phyloP scores from a whole-genome alignment of 306 rosid genomes.

The cucumber (Cucumis sativus) region DNA sequence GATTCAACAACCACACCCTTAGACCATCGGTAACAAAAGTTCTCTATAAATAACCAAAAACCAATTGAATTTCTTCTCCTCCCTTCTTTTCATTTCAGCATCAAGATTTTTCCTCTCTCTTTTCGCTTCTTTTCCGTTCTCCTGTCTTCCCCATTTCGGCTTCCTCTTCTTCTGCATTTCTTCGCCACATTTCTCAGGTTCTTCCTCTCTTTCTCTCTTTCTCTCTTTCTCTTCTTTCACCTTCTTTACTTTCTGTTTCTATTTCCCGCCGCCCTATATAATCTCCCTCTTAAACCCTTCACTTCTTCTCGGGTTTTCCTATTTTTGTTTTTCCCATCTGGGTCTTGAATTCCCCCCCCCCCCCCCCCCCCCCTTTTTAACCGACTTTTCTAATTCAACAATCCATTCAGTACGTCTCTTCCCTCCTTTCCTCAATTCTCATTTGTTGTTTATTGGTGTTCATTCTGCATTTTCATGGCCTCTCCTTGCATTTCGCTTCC shows the following conservation, averaged over 20 bases:
- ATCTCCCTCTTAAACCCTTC: neutral
- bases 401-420: neutral
- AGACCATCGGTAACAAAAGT: neutral
- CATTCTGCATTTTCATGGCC: slow-evolving; percentile 14
- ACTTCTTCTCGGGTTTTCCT: neutral
- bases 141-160: neutral
- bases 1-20: slow-evolving; percentile 9
- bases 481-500: neutral
- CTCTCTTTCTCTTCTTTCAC: slow-evolving; percentile 11
- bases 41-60: slow-evolving; percentile 9
- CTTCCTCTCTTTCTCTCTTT: neutral
- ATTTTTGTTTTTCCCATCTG: neutral
- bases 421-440: neutral
- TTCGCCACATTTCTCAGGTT: neutral
- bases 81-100: neutral
- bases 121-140: neutral
- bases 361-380: neutral
- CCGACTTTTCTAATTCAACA: slow-evolving; percentile 3
- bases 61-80: neutral
- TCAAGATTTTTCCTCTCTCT: neutral
- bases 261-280: neutral
- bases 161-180: neutral
- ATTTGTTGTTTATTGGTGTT: neutral
- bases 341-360: neutral
- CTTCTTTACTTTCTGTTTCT: slow-evolving; percentile 1